These are phyloP conservation scores for Paraphaeosphaeria sporulosa DNA, from an alignment of 2,329 filamentous ascomycete species.

Conservation along the genomic window DNA sequence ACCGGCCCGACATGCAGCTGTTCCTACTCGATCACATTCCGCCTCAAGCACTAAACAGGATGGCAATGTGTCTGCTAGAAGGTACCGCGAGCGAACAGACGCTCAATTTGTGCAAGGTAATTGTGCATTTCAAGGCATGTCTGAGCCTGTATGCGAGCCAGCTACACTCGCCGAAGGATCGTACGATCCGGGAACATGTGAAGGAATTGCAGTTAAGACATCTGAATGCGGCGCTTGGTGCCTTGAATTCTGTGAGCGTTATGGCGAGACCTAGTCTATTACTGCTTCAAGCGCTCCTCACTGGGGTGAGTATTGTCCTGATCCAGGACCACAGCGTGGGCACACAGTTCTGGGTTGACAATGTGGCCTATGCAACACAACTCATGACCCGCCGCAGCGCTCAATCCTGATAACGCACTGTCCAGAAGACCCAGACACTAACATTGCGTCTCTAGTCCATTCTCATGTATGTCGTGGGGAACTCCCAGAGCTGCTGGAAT, in stretches of 20 bases:
- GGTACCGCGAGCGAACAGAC: slow-evolving; percentile 38
- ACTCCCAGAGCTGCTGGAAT: slow-evolving; percentile 42
- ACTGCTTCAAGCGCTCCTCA: slow-evolving; percentile 39
- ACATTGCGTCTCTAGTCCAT: slow-evolving; percentile 26
- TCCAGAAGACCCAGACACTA: not conserved
- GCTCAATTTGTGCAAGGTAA: slow-evolving; percentile 39
- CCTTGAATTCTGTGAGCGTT: slow-evolving; percentile 38
- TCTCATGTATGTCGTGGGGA: slow-evolving; percentile 44
- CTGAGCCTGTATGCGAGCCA: slow-evolving; percentile 35
- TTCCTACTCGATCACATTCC: slow-evolving; percentile 41
- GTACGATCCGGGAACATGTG: slow-evolving; percentile 33
- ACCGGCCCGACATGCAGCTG: slow-evolving; percentile 28
- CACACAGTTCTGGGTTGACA: not conserved
- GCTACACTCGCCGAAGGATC: slow-evolving; percentile 31
- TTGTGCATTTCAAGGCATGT: slow-evolving; percentile 42
- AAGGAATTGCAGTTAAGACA: slow-evolving; percentile 38
- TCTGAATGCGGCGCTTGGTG: slow-evolving; percentile 38
- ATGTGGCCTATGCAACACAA: not conserved
- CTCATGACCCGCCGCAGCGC: not conserved
- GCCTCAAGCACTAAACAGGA: slow-evolving; percentile 38
- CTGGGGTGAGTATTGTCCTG: slow-evolving; percentile 30
- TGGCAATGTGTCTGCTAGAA: slow-evolving; percentile 39
- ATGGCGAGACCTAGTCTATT: slow-evolving; percentile 36
- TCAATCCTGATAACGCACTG: not conserved
- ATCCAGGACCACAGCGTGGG: not conserved